A percentile compares a stretch with the other conserved stretches of the same genome.
Evolutionary conservation across 305 asterid genomes (phyloP).

Genomic region (Rubia tinctorum): DNA sequence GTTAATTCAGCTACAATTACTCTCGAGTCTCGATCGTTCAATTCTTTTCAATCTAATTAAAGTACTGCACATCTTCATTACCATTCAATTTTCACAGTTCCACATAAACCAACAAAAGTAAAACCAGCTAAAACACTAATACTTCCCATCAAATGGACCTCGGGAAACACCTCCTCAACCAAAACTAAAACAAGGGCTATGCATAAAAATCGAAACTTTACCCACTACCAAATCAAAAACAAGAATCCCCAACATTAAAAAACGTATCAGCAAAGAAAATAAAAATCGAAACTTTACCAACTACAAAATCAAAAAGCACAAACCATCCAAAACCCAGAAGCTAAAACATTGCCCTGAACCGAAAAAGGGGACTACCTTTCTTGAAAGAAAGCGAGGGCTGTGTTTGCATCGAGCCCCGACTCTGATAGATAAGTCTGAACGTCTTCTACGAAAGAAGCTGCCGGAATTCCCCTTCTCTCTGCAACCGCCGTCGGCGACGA

Average conservation of each 20-base stretch:
- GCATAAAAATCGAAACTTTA: background rate
- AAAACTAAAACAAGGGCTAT: conserved; percentile 1
- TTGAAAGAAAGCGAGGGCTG: conserved; percentile 84
- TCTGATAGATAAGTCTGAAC: conserved; percentile 76
- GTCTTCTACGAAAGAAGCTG: conserved; percentile 87
- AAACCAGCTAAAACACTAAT: background rate
- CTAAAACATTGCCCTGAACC: conserved; percentile 3
- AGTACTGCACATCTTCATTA: background rate
- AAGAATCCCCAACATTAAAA: background rate
- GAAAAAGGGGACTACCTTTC: conserved; percentile 51
- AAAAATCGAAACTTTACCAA: background rate
- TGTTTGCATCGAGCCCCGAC: conserved; percentile 68
- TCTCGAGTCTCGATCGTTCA: background rate
- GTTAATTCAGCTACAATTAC: background rate
- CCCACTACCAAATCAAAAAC: background rate
- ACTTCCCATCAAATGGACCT: background rate
- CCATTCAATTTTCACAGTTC: background rate
- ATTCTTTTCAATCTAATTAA: background rate
- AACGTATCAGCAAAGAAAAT: background rate
- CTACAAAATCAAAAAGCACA: too few species aligned
- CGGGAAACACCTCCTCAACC: background rate
- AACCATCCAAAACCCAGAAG: background rate
- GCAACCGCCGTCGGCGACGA: conserved; percentile 22
- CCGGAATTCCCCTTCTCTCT: conserved; percentile 87
- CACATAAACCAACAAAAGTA: background rate